Conservation (phyloP, 768 basidiomycete species). For the Phlebiopsis gigantea region DNA sequence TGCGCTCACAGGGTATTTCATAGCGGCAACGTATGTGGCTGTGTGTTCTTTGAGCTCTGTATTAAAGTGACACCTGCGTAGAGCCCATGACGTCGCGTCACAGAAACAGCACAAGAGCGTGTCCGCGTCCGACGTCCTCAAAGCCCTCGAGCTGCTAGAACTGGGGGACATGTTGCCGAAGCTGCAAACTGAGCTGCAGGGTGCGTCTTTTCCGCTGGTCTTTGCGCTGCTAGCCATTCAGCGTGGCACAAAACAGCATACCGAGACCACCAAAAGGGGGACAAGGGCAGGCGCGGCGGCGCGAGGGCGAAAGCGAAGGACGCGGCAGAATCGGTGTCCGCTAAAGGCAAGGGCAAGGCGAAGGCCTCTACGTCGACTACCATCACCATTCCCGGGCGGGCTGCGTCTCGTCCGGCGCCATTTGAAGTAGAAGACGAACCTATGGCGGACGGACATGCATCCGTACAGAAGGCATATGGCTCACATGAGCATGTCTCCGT, state of each 20-base stretch:
- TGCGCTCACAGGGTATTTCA: background rate
- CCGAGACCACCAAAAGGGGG: conserved; percentile 56
- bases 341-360: conserved; percentile 31
- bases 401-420: conserved; percentile 9
- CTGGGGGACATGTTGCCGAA: conserved; percentile 64
- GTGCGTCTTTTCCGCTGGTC: conserved; percentile 32
- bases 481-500: conserved; percentile 25
- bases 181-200: conserved; percentile 58
- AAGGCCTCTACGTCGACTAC: conserved; percentile 14
- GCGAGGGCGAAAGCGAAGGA: conserved; percentile 23
- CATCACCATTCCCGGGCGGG: background rate
- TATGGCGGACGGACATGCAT: conserved; percentile 22
- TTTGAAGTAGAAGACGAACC: conserved; percentile 14
- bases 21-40: conserved; percentile 43
- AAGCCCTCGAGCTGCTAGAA: conserved; percentile 75
- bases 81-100: conserved; percentile 85
- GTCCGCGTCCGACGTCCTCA: conserved; percentile 85
- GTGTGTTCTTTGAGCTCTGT: background rate
- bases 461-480: too few species aligned
- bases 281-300: conserved; percentile 40
- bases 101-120: conserved; percentile 85
- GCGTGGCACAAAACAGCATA: conserved; percentile 42
- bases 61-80: conserved; percentile 24
- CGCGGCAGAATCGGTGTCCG: conserved; percentile 21
- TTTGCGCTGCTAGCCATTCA: background rate